These are phyloP conservation scores for Datisca glomerata DNA, from an alignment of 306 rosid species.

Conservation along the genomic window DNA sequence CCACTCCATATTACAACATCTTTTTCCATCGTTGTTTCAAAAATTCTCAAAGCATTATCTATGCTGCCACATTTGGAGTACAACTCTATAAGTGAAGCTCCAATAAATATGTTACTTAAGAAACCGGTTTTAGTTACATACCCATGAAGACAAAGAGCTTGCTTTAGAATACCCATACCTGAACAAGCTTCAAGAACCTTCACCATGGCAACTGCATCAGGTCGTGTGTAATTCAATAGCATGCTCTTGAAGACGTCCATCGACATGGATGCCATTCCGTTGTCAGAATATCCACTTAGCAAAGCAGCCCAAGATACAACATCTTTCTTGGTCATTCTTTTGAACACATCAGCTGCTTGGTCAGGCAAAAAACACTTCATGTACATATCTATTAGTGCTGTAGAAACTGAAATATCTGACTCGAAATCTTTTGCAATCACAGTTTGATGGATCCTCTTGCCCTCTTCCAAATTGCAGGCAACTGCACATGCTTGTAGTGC, in stretches of 20 bases:
- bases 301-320: slow-evolving; percentile 69
- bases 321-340: slow-evolving; percentile 59
- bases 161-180: slow-evolving; percentile 50
- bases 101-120: slow-evolving; percentile 29
- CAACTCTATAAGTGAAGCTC: slow-evolving; percentile 60
- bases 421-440: slow-evolving; percentile 35
- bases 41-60: slow-evolving; percentile 36
- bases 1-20: slow-evolving; percentile 79
- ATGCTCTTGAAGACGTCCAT: slow-evolving; percentile 36
- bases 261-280: slow-evolving; percentile 56
- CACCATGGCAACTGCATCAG: slow-evolving; percentile 65
- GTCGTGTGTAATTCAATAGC: slow-evolving; percentile 33
- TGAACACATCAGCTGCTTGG: slow-evolving; percentile 38
- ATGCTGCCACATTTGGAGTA: slow-evolving; percentile 69
- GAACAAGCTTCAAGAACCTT: slow-evolving; percentile 62
- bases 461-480: slow-evolving; percentile 39
- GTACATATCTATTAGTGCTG: slow-evolving; percentile 59
- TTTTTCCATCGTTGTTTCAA: slow-evolving; percentile 33
- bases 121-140: slow-evolving; percentile 32
- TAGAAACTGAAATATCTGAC: slow-evolving; percentile 41
- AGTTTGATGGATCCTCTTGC: slow-evolving; percentile 49
- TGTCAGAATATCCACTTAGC: slow-evolving; percentile 49
- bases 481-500: slow-evolving; percentile 58
- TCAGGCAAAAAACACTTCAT: slow-evolving; percentile 60
- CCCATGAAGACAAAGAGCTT: slow-evolving; percentile 55